A percentile compares a stretch with the other conserved stretches of the same genome.
Conservation (phyloP, 1,139 yeast genomes). For the Yueomyces sp. region DNA sequence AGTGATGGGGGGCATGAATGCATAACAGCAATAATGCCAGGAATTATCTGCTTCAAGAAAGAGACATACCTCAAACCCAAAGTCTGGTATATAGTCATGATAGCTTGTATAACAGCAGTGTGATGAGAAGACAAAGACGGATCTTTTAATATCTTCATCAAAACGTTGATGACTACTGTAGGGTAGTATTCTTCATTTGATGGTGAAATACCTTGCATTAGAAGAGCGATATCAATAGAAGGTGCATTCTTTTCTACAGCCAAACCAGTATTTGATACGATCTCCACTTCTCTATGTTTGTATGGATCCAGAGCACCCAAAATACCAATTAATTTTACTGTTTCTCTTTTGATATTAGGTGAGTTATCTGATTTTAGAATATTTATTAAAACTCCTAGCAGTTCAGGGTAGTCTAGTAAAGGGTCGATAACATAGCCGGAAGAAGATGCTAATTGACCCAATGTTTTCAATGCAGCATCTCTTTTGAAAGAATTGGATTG, state of each 20-base stretch:
- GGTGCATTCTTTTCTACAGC: slow-evolving; percentile 78
- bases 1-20: slow-evolving; percentile 69
- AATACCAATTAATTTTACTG: slow-evolving; percentile 80
- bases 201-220: slow-evolving; percentile 92
- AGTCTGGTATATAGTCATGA: slow-evolving; percentile 80
- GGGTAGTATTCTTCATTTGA: slow-evolving; percentile 91
- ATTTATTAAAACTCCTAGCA: slow-evolving; percentile 68
- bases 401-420: slow-evolving; percentile 76
- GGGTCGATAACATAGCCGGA: slow-evolving; percentile 96
- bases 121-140: slow-evolving; percentile 78
- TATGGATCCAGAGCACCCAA: slow-evolving; percentile 96
- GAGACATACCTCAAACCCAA: slow-evolving; percentile 81
- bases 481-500: slow-evolving; percentile 78
- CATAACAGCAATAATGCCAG: slow-evolving; percentile 81
- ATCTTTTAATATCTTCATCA: slow-evolving; percentile 75
- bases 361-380: slow-evolving; percentile 75
- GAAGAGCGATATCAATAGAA: slow-evolving; percentile 75
- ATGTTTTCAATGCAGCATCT: slow-evolving; percentile 76
- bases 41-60: slow-evolving; percentile 74
- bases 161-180: slow-evolving; percentile 79
- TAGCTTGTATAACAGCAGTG: slow-evolving; percentile 81
- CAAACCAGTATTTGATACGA: slow-evolving; percentile 42
- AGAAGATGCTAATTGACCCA: slow-evolving; percentile 82
- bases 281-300: slow-evolving; percentile 84
- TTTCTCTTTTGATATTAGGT: slow-evolving; percentile 63